Conservation (phyloP, 192 early-diverging fungal genomes). For the Linnemannia exigua region DNA sequence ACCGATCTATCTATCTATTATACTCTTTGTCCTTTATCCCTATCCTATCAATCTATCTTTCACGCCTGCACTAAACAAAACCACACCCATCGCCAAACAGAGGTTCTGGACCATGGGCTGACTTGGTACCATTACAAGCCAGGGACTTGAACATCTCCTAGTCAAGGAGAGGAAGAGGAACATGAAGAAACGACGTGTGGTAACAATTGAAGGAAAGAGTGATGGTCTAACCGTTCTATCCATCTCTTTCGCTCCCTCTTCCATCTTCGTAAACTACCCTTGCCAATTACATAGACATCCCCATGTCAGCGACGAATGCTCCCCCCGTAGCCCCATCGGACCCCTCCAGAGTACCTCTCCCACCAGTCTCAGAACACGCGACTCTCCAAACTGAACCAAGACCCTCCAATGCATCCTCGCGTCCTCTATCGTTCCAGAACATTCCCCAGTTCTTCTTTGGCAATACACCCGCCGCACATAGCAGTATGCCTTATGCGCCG, state of each 20-base stretch:
- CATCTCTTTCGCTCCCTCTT: background rate
- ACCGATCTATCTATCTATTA: background rate
- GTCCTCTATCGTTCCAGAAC: constrained; percentile 29
- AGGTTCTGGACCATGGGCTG: background rate
- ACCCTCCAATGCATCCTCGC: constrained; percentile 13
- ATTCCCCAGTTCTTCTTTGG: constrained; percentile 23
- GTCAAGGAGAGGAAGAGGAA: background rate
- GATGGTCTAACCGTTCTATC: background rate
- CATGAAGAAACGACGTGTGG: background rate
- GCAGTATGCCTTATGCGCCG: background rate
- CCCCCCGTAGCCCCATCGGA: constrained; percentile 3
- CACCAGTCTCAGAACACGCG: constrained; percentile 34
- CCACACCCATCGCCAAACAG: background rate
- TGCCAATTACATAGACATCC: background rate
- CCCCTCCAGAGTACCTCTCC: constrained; percentile 13
- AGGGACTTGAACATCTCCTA: background rate
- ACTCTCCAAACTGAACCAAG: constrained; percentile 19
- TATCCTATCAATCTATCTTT: background rate
- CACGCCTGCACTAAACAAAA: background rate
- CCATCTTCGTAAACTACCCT: background rate
- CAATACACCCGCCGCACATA: background rate
- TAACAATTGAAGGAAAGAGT: background rate
- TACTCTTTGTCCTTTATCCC: background rate
- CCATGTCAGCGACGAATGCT: constrained; percentile 1
- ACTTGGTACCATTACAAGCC: background rate